Base-by-base conservation (phyloP, 2,329 filamentous ascomycete species). In the Arachnopeziza araneosa region DNA sequence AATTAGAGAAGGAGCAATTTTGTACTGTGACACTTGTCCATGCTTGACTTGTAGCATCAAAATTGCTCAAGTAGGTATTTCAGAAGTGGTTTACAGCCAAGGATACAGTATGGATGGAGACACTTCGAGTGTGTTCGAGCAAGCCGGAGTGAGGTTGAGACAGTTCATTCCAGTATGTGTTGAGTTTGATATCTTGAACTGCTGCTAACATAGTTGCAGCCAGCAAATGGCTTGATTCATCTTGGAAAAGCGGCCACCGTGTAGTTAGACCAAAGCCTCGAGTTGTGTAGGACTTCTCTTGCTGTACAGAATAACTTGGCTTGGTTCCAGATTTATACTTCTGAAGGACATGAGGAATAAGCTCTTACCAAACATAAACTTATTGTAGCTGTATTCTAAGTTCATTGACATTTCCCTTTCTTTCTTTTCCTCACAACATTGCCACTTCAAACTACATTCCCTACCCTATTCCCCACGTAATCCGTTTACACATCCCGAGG, bases 41-140 rank as follows among this genome's bases (percentile, higher is more conserved):
- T 99, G 95, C 73, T 79, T 99, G 74, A 99, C 95, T 1, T 99
- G 95, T 75, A 96, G 91, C 70, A 96, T 99, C 78, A 99, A 99
- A 79, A 98, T 99, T 70, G 90, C 91, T 23, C 95, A 99, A 77
- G 91, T 98, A 8, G 95, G 95, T 21, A 96, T 99, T 66, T 86
- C 84, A 50, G 95, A 99, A 79, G 95, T 99, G 17, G 93, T 99
- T 17, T 99, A 96, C 70, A 93, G 86, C 66, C 89, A 96, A 72
- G 86, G 89, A 24, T 99, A 99, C 73, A 93, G 93, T 73, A 97
- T 99, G 88, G 95, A 99, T 71, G 83, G 79, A 50, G 85, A 91
- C 73, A 90, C 91, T 48, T 91, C 93, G 9, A 83, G 84, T 56
- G 89, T 99, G 26, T 90, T 99, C 67, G 79, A 84, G 60, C 85